phyloP scores from a whole-genome alignment of 495 filamentous ascomycete genomes.

The Filosporella fistucella region DNA sequence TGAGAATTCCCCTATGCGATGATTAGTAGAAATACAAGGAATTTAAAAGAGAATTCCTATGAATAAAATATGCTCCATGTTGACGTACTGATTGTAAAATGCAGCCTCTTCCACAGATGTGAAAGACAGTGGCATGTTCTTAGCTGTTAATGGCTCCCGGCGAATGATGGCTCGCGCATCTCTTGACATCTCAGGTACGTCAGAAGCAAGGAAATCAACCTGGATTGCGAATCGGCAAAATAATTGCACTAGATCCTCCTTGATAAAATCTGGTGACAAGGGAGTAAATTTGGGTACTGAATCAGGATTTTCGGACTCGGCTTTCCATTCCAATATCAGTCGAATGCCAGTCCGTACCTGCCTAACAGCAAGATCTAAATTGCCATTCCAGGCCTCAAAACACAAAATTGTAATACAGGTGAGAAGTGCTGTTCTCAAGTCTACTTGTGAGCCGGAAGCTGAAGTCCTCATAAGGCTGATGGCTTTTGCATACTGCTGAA shows the following conservation, averaged over 20 bases:
- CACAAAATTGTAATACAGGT: slow-evolving; percentile 11
- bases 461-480: slow-evolving; percentile 6
- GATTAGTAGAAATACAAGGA: not conserved
- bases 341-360: slow-evolving; percentile 13
- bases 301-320: not conserved
- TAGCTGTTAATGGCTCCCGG: too few species aligned
- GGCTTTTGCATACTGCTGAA: slow-evolving; percentile 1
- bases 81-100: too few species aligned
- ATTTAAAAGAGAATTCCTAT: too few species aligned
- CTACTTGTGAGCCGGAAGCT: not conserved
- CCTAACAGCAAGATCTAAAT: slow-evolving; percentile 5
- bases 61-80: too few species aligned
- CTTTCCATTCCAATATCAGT: slow-evolving; percentile 11
- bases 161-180: not conserved
- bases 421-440: slow-evolving; percentile 7
- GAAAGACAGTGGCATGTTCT: too few species aligned
- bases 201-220: not conserved
- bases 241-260: too few species aligned
- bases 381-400: slow-evolving; percentile 14
- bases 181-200: not conserved
- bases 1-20: not conserved
- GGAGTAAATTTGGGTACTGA: not conserved
- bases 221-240: too few species aligned
- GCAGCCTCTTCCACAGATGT: too few species aligned
- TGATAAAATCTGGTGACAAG: too few species aligned